Percentiles rank a stretch among this genome's conserved stretches.
These are phyloP conservation scores for Colletotrichum echinochloae DNA, from an alignment of 2,329 filamentous ascomycete species.

Conservation along the genomic window DNA sequence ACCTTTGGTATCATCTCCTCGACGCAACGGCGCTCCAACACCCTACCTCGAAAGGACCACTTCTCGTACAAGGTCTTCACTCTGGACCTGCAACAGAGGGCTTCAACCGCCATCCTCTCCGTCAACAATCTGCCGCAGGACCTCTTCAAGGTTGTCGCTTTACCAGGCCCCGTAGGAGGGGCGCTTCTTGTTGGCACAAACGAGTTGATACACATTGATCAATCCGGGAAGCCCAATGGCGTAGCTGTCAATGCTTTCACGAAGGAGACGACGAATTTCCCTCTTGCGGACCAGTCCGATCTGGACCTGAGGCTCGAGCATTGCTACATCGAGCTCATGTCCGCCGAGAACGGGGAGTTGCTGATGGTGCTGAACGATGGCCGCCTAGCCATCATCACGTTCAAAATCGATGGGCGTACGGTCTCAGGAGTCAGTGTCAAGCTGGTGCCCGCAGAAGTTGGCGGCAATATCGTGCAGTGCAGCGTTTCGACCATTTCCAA, in stretches of 20 bases:
- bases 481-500: conserved; percentile 76
- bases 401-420: conserved; percentile 89
- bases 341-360: conserved; percentile 82
- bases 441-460: conserved; percentile 70
- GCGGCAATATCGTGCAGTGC: conserved; percentile 71
- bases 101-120: conserved; percentile 91
- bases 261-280: conserved; percentile 83
- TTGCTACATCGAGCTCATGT: conserved; percentile 81
- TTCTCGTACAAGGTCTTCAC: conserved; percentile 95
- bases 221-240: conserved; percentile 92
- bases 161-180: conserved; percentile 89
- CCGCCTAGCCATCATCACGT: conserved; percentile 78
- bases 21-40: conserved; percentile 76
- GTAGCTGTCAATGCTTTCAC: conserved; percentile 94
- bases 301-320: conserved; percentile 84
- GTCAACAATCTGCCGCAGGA: conserved; percentile 89
- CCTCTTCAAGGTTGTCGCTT: conserved; percentile 82
- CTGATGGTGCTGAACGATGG: conserved; percentile 85
- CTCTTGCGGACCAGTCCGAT: conserved; percentile 86
- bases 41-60: conserved; percentile 86
- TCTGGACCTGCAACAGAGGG: conserved; percentile 90
- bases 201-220: conserved; percentile 94
- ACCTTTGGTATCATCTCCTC: conserved; percentile 96
- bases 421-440: conserved; percentile 88
- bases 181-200: conserved; percentile 89